A percentile compares a stretch with the other conserved stretches of the same genome.
These are phyloP conservation scores for Starmerella potacharoeniae DNA, from an alignment of 805 yeast species.

Conservation along the genomic window DNA sequence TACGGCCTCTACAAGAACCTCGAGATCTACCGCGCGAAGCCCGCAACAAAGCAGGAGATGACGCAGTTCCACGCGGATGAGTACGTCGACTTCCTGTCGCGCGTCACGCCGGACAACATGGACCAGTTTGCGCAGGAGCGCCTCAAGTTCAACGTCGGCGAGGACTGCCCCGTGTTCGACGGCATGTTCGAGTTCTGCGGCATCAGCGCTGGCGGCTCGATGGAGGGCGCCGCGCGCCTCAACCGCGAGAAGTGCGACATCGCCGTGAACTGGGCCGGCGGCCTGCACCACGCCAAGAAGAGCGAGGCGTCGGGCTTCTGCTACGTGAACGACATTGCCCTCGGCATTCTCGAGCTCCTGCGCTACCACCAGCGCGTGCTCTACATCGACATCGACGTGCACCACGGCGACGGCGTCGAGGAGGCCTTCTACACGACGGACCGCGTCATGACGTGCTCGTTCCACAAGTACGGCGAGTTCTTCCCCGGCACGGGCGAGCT, in stretches of 20 bases:
- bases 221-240: constrained; percentile 73
- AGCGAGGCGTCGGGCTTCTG: constrained; percentile 92
- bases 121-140: constrained; percentile 81
- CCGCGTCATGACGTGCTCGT: constrained; percentile 90
- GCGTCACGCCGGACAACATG: constrained; percentile 87
- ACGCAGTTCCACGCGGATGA: constrained; percentile 97
- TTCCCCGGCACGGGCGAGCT: constrained; percentile 96
- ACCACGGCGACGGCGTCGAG: constrained; percentile 97
- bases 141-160: constrained; percentile 89
- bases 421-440: constrained; percentile 94
- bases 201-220: constrained; percentile 83
- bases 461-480: constrained; percentile 92
- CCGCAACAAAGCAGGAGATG: constrained; percentile 97
- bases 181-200: constrained; percentile 87
- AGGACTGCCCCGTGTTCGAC: constrained; percentile 90
- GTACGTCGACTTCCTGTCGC: constrained; percentile 79
- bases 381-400: constrained; percentile 88
- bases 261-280: constrained; percentile 95
- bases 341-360: constrained; percentile 72
- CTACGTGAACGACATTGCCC: constrained; percentile 85
- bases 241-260: constrained; percentile 82
- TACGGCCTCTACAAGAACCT: constrained; percentile 92
- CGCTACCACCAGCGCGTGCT: constrained; percentile 86
- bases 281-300: constrained; percentile 92
- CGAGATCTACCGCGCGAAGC: constrained; percentile 95